Evolutionary conservation across 129 eudicot species (phyloP).

Genomic region (Glebionis coronaria): DNA sequence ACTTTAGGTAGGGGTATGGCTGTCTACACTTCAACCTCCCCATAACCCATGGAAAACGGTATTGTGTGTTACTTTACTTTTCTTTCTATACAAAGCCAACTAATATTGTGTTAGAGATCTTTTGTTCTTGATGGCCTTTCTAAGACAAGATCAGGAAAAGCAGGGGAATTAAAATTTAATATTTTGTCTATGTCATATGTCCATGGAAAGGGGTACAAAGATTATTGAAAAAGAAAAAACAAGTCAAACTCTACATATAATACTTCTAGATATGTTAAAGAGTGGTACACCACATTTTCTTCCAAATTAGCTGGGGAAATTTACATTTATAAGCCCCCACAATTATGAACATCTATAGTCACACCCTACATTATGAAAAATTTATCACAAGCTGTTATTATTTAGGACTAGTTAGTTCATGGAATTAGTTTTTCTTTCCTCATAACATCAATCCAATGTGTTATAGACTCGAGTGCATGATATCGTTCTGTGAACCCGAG

Average conservation of each 20-base stretch:
- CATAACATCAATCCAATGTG: slow-evolving; percentile 77
- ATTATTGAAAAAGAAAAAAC: slow-evolving; percentile 19
- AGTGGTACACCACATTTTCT: slow-evolving; percentile 45
- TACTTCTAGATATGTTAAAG: slow-evolving; percentile 20
- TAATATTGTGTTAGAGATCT: slow-evolving; percentile 2
- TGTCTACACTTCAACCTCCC: too few species aligned
- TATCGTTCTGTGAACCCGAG: slow-evolving; percentile 60
- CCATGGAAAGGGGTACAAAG: slow-evolving; percentile 26
- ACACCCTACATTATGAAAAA: slow-evolving; percentile 7
- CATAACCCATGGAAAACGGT: too few species aligned
- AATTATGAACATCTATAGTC: not conserved
- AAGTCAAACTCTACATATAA: not conserved
- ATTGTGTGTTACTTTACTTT: too few species aligned
- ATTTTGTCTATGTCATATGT: slow-evolving; percentile 24
- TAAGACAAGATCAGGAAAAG: slow-evolving; percentile 50
- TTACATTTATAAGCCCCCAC: slow-evolving; percentile 15
- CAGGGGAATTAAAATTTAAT: slow-evolving; percentile 23
- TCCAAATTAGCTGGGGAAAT: slow-evolving; percentile 10
- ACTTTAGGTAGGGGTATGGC: too few species aligned
- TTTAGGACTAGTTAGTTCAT: slow-evolving; percentile 17
- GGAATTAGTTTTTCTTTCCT: slow-evolving; percentile 72
- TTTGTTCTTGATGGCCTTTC: slow-evolving; percentile 11
- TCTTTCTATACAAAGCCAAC: too few species aligned
- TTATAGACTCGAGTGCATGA: slow-evolving; percentile 63
- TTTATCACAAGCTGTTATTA: not conserved